Evolutionary conservation across 2,329 filamentous ascomycete species (phyloP), one percentile per base, ranked within the genome.

Genomic region (Ophiocordyceps robertsii): DNA sequence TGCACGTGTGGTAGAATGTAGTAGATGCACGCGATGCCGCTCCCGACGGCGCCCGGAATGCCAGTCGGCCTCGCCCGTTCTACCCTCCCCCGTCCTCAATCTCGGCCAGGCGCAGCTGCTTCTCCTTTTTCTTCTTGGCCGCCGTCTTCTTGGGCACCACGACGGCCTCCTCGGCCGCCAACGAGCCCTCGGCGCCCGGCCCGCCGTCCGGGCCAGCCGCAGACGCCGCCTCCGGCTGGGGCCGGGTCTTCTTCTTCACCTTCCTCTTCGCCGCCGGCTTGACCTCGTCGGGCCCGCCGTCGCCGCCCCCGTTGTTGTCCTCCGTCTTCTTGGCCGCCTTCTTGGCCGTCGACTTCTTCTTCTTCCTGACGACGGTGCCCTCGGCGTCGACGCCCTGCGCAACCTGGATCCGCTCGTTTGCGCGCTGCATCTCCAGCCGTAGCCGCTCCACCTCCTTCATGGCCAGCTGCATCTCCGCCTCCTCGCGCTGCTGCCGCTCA

Each of bases 371-470:
- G 2, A 82, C 70, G 0, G 72, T 75, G 1, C 78, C 80, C 53
- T 83, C 82, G 3, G 65, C 69, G 38, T 77, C 70, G 27, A 81
- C 75, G n/a, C 80, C 80, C 52, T 80, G 75, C 19, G 80, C 79
- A 17, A 81, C 75, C 51, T 84, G 74, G 32, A 89, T 80, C 43
- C 82, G 68, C 63, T 89, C 84, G 53, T 82, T 84, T 32, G 80
- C 81, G 44, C 84, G 68, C 63, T 89, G 84, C 88, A 96, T 95
- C 63, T 95, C 86, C 44, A 95, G 67, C 41, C 92, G 72, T 45
- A 93, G 66, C 41, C 80, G 72, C 65, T 96, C 90, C 3, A 98
- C 84, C 59, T 95, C 85, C 58, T 82, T 81, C 69, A 95, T 79
- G 9, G 90, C 92, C 54, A 78, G 79, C 37, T 77, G 79, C 86